Conservation (phyloP, 768 basidiomycete genomes). For the Naganishia vaughanmartiniae region DNA sequence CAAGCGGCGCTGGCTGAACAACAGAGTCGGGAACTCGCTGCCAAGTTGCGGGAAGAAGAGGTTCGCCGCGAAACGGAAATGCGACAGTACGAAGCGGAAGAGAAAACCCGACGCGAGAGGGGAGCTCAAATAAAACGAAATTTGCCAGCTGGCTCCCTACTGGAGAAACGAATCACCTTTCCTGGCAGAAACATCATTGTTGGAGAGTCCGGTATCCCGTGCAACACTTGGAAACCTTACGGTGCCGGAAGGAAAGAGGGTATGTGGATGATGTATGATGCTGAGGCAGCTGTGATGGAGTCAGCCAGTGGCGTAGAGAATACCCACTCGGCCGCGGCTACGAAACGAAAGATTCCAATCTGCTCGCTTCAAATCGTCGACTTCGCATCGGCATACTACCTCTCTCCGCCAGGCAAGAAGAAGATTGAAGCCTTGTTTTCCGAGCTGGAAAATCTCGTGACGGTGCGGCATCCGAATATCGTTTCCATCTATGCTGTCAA, state of each 20-base stretch:
- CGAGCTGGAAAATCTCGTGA: slow-evolving; percentile 40
- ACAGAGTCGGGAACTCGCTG: slow-evolving; percentile 9
- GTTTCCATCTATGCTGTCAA: slow-evolving; percentile 40
- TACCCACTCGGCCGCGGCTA: background rate
- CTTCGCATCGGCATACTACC: slow-evolving; percentile 43
- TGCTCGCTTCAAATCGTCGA: slow-evolving; percentile 43
- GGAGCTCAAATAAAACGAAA: slow-evolving; percentile 6
- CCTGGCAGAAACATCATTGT: slow-evolving; percentile 10
- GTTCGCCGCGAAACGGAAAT: slow-evolving; percentile 17
- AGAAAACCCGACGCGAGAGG: slow-evolving; percentile 4
- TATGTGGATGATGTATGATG: slow-evolving; percentile 45
- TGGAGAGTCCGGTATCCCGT: slow-evolving; percentile 17
- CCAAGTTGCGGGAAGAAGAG: slow-evolving; percentile 20
- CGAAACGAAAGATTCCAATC: slow-evolving; percentile 17
- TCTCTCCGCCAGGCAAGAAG: slow-evolving; percentile 40
- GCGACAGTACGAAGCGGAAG: slow-evolving; percentile 25
- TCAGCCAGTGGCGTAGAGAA: background rate
- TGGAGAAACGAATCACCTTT: background rate
- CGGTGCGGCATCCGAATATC: slow-evolving; percentile 39
- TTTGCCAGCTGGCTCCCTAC: background rate
- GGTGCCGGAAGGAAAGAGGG: slow-evolving; percentile 37
- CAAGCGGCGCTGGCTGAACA: background rate
- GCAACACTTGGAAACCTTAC: slow-evolving; percentile 34
- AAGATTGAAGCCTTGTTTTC: slow-evolving; percentile 40
- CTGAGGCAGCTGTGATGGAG: slow-evolving; percentile 36